phyloP scores from a whole-genome alignment of 176 grass and related monocot species.

The Pharus latifolius region DNA sequence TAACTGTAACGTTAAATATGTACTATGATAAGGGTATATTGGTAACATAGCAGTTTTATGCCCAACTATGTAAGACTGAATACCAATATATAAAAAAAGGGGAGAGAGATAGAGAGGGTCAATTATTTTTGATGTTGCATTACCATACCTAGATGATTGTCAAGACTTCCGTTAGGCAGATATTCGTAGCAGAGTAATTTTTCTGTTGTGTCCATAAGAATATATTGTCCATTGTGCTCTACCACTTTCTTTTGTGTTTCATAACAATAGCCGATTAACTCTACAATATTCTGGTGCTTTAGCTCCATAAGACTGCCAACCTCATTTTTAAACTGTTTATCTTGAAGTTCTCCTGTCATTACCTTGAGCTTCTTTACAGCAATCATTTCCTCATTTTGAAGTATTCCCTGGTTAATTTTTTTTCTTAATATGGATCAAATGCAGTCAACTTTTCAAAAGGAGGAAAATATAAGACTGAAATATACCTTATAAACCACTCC shows the following conservation, averaged over 20 bases:
- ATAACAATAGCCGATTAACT: constrained; percentile 8
- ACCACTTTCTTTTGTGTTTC: constrained; percentile 30
- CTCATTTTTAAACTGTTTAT: constrained; percentile 5
- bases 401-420: neutral
- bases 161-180: constrained; percentile 8
- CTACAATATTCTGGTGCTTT: constrained; percentile 6
- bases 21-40: no score
- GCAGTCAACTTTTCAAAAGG: neutral
- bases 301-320: constrained; percentile 13
- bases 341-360: neutral
- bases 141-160: constrained; percentile 17
- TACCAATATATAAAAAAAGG: no score
- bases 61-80: no score
- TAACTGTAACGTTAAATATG: no score
- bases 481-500: constrained; percentile 28
- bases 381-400: neutral
- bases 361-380: constrained; percentile 13
- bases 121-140: neutral
- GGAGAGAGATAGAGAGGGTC: neutral
- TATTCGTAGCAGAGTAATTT: constrained; percentile 19
- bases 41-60: no score
- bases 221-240: constrained; percentile 15
- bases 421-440: no score
- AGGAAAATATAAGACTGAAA: neutral
- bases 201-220: constrained; percentile 12